Conservation (phyloP, 208 protist genomes). For the Lotmaria passim region DNA sequence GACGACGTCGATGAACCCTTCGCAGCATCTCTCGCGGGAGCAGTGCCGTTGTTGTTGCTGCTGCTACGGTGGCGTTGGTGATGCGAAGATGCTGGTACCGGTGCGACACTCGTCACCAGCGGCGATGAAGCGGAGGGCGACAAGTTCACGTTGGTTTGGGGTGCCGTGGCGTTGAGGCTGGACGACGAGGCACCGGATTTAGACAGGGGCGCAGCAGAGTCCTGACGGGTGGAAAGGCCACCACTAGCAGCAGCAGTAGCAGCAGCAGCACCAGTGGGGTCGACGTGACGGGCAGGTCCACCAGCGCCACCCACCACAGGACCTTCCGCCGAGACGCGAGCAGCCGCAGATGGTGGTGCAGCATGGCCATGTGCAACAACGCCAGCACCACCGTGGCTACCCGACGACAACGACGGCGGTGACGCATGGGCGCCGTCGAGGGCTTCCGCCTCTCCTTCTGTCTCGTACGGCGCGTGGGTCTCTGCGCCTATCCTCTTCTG, state of each 20-base stretch:
- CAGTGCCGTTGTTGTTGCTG: neutral
- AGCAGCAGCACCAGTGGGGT: no score
- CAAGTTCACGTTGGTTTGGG: neutral
- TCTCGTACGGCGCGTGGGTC: constrained; percentile 31
- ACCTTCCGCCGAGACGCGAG: neutral
- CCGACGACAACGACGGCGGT: neutral
- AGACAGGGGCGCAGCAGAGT: neutral
- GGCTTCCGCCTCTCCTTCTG: neutral
- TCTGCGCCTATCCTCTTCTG: constrained; percentile 1
- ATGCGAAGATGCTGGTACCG: neutral
- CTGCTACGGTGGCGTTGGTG: neutral
- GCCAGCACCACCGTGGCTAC: neutral
- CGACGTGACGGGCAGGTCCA: constrained; percentile 12
- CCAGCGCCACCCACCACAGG: neutral
- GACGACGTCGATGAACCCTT: neutral
- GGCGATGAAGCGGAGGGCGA: neutral
- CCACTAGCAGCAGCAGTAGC: no score
- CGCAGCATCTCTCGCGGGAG: constrained; percentile 11
- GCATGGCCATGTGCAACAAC: neutral
- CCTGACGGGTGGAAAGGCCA: neutral
- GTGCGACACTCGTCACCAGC: neutral
- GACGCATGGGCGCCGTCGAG: neutral
- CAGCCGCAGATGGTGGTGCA: neutral
- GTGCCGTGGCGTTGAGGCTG: neutral
- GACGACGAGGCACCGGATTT: constrained; percentile 3